Evolutionary conservation across 345 rosid species (phyloP).

Genomic region (Rubroshorea leprosula): DNA sequence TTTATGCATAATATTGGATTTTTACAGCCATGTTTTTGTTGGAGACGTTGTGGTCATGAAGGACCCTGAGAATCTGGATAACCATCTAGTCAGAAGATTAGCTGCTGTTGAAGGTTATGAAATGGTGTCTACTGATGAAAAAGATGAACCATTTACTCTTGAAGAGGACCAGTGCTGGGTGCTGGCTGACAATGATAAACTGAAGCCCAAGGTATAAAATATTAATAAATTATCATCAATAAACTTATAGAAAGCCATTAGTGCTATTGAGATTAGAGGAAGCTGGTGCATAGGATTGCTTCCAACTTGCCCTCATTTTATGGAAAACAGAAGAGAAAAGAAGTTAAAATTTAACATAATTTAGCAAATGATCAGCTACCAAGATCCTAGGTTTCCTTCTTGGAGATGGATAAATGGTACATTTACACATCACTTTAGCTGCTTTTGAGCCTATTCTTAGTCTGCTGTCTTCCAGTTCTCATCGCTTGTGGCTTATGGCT

Average conservation of each 20-base stretch:
- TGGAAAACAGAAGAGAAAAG: neutral
- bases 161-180: constrained; percentile 87
- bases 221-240: neutral
- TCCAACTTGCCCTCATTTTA: neutral
- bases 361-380: neutral
- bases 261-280: neutral
- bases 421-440: neutral
- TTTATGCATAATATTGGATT: constrained; percentile 9
- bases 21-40: constrained; percentile 63
- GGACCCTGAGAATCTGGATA: constrained; percentile 60
- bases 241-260: neutral
- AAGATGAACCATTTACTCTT: constrained; percentile 84
- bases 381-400: neutral
- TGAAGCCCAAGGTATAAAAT: constrained; percentile 69
- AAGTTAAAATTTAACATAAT: no score
- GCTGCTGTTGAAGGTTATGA: constrained; percentile 82
- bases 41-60: constrained; percentile 94
- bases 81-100: constrained; percentile 71
- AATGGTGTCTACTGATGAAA: constrained; percentile 71
- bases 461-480: neutral
- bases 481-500: neutral
- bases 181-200: constrained; percentile 63
- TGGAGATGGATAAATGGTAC: neutral
- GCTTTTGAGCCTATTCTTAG: neutral
- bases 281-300: neutral